phyloP scores from a whole-genome alignment of 1,284 basidiomycete species.

The Malassezia globosa region DNA sequence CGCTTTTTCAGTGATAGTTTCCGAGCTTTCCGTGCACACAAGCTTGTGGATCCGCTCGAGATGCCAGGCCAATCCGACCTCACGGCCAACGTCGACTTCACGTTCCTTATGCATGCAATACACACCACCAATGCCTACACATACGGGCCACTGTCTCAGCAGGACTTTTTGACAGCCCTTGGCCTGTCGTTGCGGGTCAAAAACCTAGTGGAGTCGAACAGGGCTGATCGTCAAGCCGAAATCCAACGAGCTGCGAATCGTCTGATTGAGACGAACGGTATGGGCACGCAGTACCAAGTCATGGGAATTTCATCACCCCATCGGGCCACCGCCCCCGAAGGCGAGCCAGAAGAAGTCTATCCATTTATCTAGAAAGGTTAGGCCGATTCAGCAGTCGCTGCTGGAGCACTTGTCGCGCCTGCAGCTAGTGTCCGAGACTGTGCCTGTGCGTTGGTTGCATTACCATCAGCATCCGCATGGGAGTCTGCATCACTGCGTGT shows the following conservation, averaged over 20 bases:
- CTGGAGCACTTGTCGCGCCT: too few relatives aligned
- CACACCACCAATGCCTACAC: slow-evolving; percentile 46
- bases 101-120: slow-evolving; percentile 69
- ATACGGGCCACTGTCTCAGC: slow-evolving; percentile 61
- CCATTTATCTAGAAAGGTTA: slow-evolving; percentile 6
- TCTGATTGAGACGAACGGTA: slow-evolving; percentile 53
- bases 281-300: slow-evolving; percentile 55
- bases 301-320: slow-evolving; percentile 28
- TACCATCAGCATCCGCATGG: slow-evolving; percentile 4
- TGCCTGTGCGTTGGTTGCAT: neutral
- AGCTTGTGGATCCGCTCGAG: slow-evolving; percentile 72
- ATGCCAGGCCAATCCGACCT: slow-evolving; percentile 78
- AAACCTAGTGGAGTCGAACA: slow-evolving; percentile 14
- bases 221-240: slow-evolving; percentile 37
- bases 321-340: neutral
- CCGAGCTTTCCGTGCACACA: slow-evolving; percentile 80
- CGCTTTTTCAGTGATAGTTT: slow-evolving; percentile 64
- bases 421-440: too few relatives aligned
- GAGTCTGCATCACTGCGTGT: slow-evolving; percentile 1
- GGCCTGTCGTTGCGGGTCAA: slow-evolving; percentile 58
- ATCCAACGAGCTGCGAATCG: slow-evolving; percentile 51
- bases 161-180: slow-evolving; percentile 54
- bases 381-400: neutral
- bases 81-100: slow-evolving; percentile 92
- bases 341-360: slow-evolving; percentile 10